phyloP scores from a whole-genome alignment of 1,284 basidiomycete genomes.

The Termitomyces sp. region DNA sequence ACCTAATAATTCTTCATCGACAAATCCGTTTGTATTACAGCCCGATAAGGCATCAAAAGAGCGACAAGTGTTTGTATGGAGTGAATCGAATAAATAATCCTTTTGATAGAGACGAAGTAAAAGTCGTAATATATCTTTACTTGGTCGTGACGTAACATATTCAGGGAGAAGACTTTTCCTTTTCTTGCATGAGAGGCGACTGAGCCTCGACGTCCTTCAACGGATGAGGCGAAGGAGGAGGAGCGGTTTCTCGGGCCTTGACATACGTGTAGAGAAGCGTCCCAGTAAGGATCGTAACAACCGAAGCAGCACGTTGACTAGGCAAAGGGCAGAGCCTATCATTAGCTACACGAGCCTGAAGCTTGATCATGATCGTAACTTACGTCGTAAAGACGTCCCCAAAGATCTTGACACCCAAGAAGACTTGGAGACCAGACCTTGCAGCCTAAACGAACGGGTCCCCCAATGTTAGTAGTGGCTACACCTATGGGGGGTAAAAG shows the following conservation, averaged over 20 bases:
- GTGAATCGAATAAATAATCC: neutral
- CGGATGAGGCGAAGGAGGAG: constrained; percentile 7
- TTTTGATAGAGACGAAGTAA: no score
- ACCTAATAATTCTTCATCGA: neutral
- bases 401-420: constrained; percentile 66
- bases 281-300: constrained; percentile 57
- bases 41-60: neutral
- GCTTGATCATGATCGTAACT: constrained; percentile 24
- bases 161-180: constrained; percentile 7
- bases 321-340: constrained; percentile 1
- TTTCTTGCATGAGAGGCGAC: constrained; percentile 11
- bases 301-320: constrained; percentile 58
- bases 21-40: neutral
- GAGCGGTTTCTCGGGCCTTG: constrained; percentile 12
- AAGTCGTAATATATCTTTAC: neutral
- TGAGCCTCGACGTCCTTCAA: constrained; percentile 15
- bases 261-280: constrained; percentile 29
- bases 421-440: constrained; percentile 67
- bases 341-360: constrained; percentile 1
- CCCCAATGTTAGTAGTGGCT: neutral
- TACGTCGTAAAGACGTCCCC: constrained; percentile 62
- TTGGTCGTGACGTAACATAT: neutral
- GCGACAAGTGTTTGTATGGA: neutral
- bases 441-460: constrained; percentile 43
- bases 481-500: neutral